A percentile compares a stretch with the other conserved stretches of the same genome.
phyloP scores from a whole-genome alignment of 768 basidiomycete genomes.

The Hydnum rufescens region DNA sequence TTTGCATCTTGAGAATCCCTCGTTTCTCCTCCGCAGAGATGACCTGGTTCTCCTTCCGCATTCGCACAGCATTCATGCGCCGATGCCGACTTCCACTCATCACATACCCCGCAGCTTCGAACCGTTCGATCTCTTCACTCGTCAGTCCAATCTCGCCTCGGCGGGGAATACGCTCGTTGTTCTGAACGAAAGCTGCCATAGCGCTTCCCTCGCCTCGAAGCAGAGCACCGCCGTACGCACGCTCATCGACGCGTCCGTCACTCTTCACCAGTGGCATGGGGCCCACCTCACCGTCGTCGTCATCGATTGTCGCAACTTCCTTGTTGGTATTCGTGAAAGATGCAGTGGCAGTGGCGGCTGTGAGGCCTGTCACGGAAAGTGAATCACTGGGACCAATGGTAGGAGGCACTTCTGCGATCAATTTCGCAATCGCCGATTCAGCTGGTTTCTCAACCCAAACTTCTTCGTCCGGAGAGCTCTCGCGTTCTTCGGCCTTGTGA shows the following conservation, averaged over 20 bases:
- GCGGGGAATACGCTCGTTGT: conserved; percentile 84
- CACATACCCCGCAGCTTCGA: conserved; percentile 83
- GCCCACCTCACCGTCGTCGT: conserved; percentile 52
- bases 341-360: conserved; percentile 9
- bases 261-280: conserved; percentile 42
- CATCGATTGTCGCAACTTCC: conserved; percentile 21
- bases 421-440: conserved; percentile 14
- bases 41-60: conserved; percentile 99
- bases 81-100: conserved; percentile 93
- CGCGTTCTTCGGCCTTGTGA: neutral
- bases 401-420: neutral
- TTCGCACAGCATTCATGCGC: conserved; percentile 96
- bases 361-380: conserved; percentile 9
- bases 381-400: neutral
- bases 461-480: conserved; percentile 18
- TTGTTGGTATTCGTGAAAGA: conserved; percentile 10
- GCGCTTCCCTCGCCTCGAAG: conserved; percentile 91
- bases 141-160: conserved; percentile 96
- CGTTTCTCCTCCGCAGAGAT: conserved; percentile 98
- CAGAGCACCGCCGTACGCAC: conserved; percentile 75
- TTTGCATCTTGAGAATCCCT: conserved; percentile 84
- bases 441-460: conserved; percentile 47
- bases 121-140: conserved; percentile 69
- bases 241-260: conserved; percentile 45
- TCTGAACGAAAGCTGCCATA: conserved; percentile 87